Percentiles rank a stretch among this genome's conserved stretches.
phyloP scores from a whole-genome alignment of 2,329 filamentous ascomycete species.

The Fusarium sambucinum region DNA sequence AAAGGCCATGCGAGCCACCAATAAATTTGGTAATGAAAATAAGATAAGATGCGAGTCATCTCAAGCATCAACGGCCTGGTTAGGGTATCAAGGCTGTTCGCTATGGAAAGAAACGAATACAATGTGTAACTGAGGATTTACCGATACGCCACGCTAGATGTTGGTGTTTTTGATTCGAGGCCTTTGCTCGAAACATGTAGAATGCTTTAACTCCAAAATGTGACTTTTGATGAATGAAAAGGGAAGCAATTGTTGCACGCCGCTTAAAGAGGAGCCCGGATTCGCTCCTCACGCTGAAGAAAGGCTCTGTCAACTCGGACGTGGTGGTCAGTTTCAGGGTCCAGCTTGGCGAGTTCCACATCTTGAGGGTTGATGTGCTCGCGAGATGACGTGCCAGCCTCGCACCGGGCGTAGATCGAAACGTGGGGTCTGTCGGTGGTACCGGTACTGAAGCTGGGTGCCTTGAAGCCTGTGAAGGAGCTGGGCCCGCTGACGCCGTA shows the following conservation, averaged over 20 bases:
- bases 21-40: conserved; percentile 7
- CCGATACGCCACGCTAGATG: conserved; percentile 40
- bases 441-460: conserved; percentile 38
- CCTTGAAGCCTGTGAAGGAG: conserved; percentile 43
- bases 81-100: conserved; percentile 16
- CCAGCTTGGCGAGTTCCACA: conserved; percentile 51
- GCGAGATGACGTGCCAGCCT: conserved; percentile 33
- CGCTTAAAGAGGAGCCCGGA: conserved; percentile 32
- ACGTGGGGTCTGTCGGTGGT: conserved; percentile 31
- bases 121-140: conserved; percentile 20
- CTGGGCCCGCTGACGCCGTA: conserved; percentile 30
- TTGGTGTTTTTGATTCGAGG: conserved; percentile 1
- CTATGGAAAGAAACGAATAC: conserved; percentile 5
- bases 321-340: conserved; percentile 31
- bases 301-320: conserved; percentile 51
- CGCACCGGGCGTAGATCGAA: conserved; percentile 47
- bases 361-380: conserved; percentile 47
- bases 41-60: conserved; percentile 30
- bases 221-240: conserved; percentile 5
- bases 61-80: conserved; percentile 17
- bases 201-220: conserved; percentile 21
- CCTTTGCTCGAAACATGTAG: conserved; percentile 13
- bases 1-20: conserved; percentile 3
- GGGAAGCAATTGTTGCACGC: conserved; percentile 2
- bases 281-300: conserved; percentile 50